These are phyloP conservation scores for Auriscalpium orientale DNA, from an alignment of 768 basidiomycete species.

Conservation along the genomic window DNA sequence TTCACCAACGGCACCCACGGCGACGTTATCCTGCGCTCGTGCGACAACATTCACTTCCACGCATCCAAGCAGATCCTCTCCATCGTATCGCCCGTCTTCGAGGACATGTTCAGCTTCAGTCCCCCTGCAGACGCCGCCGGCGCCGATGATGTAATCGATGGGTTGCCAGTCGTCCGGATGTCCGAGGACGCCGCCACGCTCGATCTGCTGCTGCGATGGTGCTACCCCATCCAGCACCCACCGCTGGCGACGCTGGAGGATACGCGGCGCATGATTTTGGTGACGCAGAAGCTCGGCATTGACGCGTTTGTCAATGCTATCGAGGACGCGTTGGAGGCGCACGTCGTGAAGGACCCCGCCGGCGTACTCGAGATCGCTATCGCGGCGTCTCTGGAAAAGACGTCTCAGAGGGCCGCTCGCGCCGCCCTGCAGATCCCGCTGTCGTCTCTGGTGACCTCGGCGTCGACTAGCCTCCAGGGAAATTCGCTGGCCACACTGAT, in stretches of 20 bases:
- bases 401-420: neutral
- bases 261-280: neutral
- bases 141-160: neutral
- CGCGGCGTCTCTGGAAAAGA: neutral
- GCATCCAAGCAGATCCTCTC: conserved; percentile 3
- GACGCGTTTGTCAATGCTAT: neutral
- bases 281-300: neutral
- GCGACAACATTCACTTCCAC: conserved; percentile 2
- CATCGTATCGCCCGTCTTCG: neutral
- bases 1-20: neutral
- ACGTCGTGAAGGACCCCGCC: neutral
- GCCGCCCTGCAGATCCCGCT: neutral
- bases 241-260: neutral
- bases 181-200: neutral
- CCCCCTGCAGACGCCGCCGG: conserved; percentile 9
- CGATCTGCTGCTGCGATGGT: neutral
- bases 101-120: conserved; percentile 4
- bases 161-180: neutral
- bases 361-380: neutral
- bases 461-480: neutral
- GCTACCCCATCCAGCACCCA: neutral
- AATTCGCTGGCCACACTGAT: neutral
- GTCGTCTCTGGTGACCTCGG: neutral
- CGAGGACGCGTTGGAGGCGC: neutral
- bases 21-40: conserved; percentile 7